These are phyloP conservation scores for Setomelanomma holmii DNA, from an alignment of 2,329 filamentous ascomycete genomes.

Conservation along the genomic window DNA sequence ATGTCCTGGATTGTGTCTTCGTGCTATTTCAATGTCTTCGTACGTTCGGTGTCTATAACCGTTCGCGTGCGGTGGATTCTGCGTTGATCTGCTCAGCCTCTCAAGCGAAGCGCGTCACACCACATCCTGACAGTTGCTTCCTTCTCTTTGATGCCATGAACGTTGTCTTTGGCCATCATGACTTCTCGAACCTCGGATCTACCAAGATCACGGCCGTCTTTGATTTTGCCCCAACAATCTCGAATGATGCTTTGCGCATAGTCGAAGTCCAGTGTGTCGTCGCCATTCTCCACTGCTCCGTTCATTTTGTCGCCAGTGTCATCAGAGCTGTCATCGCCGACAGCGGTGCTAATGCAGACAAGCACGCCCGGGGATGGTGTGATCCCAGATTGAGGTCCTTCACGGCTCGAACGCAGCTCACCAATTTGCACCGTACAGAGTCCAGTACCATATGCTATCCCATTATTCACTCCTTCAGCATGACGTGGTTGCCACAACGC, in stretches of 20 bases:
- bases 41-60: too few relatives aligned
- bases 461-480: constrained; percentile 26
- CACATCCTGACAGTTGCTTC: constrained; percentile 40
- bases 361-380: constrained; percentile 35
- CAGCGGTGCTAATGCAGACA: constrained; percentile 32
- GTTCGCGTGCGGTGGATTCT: too few relatives aligned
- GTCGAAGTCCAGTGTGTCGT: constrained; percentile 27
- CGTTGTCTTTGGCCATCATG: constrained; percentile 27
- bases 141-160: constrained; percentile 11
- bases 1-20: too few relatives aligned
- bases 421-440: constrained; percentile 38
- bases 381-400: constrained; percentile 22
- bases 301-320: constrained; percentile 1
- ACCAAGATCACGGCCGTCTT: constrained; percentile 29
- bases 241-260: constrained; percentile 33
- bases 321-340: constrained; percentile 14
- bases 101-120: constrained; percentile 40
- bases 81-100: constrained; percentile 14
- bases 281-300: not conserved
- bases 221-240: constrained; percentile 34
- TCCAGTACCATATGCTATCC: constrained; percentile 28
- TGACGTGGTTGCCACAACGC: constrained; percentile 40
- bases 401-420: constrained; percentile 30
- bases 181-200: constrained; percentile 34
- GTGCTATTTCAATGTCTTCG: too few relatives aligned